Evolutionary conservation across 768 basidiomycete genomes (phyloP).

Genomic region (Tulasnella sp.): DNA sequence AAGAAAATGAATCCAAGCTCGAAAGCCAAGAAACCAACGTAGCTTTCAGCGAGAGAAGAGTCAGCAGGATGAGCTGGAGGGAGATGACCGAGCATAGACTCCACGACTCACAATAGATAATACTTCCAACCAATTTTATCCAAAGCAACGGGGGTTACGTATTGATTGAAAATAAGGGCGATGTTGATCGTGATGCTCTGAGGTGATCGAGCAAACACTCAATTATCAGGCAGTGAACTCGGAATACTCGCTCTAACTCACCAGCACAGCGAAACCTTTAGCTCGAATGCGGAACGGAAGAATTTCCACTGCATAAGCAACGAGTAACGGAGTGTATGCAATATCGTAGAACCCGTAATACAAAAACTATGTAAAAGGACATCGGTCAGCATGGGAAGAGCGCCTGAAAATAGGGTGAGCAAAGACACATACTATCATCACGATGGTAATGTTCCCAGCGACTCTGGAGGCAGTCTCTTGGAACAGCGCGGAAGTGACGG

Average conservation of each 20-base stretch:
- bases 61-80: background rate
- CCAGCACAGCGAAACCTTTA: constrained; percentile 74
- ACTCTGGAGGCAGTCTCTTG: constrained; percentile 10
- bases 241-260: background rate
- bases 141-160: constrained; percentile 75
- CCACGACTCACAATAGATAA: constrained; percentile 41
- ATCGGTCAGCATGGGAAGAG: background rate
- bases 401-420: background rate
- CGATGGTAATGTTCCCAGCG: constrained; percentile 26
- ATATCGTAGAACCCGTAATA: constrained; percentile 22
- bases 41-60: background rate
- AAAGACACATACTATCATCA: constrained; percentile 27
- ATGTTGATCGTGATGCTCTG: constrained; percentile 61
- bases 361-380: background rate
- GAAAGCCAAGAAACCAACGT: constrained; percentile 16
- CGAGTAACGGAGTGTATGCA: constrained; percentile 70
- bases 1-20: constrained; percentile 7
- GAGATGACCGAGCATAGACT: background rate
- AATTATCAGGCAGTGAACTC: background rate
- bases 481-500: constrained; percentile 39
- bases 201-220: background rate
- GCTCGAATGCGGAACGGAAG: constrained; percentile 74
- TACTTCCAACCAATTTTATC: constrained; percentile 63
- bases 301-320: constrained; percentile 83
- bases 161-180: constrained; percentile 83